Conservation (phyloP, 441 rosid species). For the Brassica hybrid region DNA sequence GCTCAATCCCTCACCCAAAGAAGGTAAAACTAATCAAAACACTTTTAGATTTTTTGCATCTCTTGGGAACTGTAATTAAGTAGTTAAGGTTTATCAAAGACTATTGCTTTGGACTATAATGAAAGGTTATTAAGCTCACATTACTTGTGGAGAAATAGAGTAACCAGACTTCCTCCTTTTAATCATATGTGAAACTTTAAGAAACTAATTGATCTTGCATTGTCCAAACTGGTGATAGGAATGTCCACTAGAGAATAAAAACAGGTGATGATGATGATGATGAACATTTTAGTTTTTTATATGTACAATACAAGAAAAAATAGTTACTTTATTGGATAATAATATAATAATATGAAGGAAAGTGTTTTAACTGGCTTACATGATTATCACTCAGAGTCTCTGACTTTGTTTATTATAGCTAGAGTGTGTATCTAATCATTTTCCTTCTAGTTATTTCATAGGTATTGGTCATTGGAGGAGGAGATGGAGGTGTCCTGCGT, state of each 20-base stretch:
- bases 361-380: not conserved
- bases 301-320: not conserved
- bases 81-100: not conserved
- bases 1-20: slow-evolving; percentile 76
- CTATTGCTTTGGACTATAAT: not conserved
- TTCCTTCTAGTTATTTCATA: slow-evolving; percentile 21
- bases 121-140: not conserved
- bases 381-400: slow-evolving; percentile 8
- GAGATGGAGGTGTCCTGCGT: slow-evolving; percentile 81
- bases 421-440: slow-evolving; percentile 18
- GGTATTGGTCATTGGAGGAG: slow-evolving; percentile 85
- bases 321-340: not conserved
- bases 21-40: slow-evolving; percentile 49
- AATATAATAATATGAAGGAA: not conserved
- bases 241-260: not conserved
- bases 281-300: not conserved
- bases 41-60: not conserved
- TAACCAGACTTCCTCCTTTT: not conserved
- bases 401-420: slow-evolving; percentile 9
- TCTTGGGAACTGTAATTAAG: not conserved
- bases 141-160: not conserved
- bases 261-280: not conserved
- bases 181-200: not conserved
- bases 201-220: not conserved
- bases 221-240: not conserved